Percentiles rank a stretch among this genome's conserved stretches.
Evolutionary conservation across 2,329 filamentous ascomycete species (phyloP).

Genomic region (Aspergillus sp.): DNA sequence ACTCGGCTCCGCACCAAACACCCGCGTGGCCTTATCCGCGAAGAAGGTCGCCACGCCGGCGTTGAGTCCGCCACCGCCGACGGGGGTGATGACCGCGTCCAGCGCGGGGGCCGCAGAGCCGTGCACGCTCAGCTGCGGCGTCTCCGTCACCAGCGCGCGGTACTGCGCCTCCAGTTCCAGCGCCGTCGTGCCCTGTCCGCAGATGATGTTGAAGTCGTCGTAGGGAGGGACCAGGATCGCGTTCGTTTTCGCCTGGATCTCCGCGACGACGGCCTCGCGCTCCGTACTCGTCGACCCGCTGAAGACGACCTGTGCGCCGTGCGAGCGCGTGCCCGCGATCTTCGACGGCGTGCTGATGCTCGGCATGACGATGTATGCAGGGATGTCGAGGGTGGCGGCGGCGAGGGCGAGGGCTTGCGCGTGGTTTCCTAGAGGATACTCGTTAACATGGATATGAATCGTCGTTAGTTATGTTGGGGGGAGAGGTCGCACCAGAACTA

Average conservation of each 20-base stretch:
- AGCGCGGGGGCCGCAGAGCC: slow-evolving; percentile 46
- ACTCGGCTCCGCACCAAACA: slow-evolving; percentile 84
- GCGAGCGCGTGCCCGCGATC: slow-evolving; percentile 75
- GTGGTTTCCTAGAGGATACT: slow-evolving; percentile 70
- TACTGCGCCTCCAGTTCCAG: slow-evolving; percentile 80
- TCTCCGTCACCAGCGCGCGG: slow-evolving; percentile 47
- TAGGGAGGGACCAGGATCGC: slow-evolving; percentile 85
- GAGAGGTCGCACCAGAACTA: slow-evolving; percentile 65
- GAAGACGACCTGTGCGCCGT: slow-evolving; percentile 77
- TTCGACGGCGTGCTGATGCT: slow-evolving; percentile 80
- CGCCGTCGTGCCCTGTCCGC: slow-evolving; percentile 88
- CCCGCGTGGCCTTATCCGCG: slow-evolving; percentile 66
- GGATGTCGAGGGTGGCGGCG: slow-evolving; percentile 68
- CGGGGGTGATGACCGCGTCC: slow-evolving; percentile 75
- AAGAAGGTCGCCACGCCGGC: slow-evolving; percentile 74
- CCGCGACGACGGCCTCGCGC: slow-evolving; percentile 72
- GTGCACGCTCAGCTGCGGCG: slow-evolving; percentile 27
- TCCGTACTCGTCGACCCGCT: slow-evolving; percentile 77
- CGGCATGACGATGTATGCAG: slow-evolving; percentile 91
- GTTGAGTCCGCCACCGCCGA: slow-evolving; percentile 86
- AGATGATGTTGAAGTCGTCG: slow-evolving; percentile 86
- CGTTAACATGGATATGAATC: background rate
- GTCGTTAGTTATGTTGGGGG: background rate
- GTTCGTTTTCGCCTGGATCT: slow-evolving; percentile 68
- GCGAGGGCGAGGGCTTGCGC: slow-evolving; percentile 89